Base-by-base conservation (phyloP, 2,329 filamentous ascomycete species). In the Colletotrichum karsti region DNA sequence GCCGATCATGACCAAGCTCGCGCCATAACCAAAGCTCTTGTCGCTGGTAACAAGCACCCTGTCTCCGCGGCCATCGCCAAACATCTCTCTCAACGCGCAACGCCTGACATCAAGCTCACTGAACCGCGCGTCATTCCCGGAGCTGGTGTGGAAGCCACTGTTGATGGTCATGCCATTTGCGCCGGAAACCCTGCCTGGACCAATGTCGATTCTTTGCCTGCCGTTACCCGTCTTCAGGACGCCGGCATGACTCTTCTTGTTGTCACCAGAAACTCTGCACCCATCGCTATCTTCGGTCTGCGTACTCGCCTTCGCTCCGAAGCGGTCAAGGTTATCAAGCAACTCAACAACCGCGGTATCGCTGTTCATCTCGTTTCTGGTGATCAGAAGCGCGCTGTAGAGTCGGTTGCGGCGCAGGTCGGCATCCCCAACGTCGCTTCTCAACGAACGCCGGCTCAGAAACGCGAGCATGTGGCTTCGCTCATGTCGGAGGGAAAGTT, bases 341-440 rank as follows among this genome's bases (percentile, higher is more conserved):
- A 78, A 7, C 82, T 91, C 2, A 77, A 79, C 1, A 69, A 75
- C 4, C 83, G 83, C 15, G 77, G 79, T n/a, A 84, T 91, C 26
- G 69, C 73, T 0, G 78, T 87, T 4, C 85, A 87, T 65, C 80
- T 91, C 48, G 80, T 90, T 39, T 90, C 86, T 42, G 88, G 89
- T 30, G 89, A 91, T 69, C 81, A 86, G 58, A 73, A 78, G 7
- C 76, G 77, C 5, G 83, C 86, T 2, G 87, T 89, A 6, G 73
- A 82, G 30, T 71, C 78, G 13, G 76, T 85, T n/a, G 88, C 87
- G 5, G 74, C 39, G 82, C 87, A 72, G 26, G 73, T 78, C 26
- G 72, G 72, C 20, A 77, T 79, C 48, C 73, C 79, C 2, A 81
- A 86, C 28, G 78, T 83, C 2, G 79, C 77, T 15, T 80, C 81